Percentiles rank a stretch among this genome's conserved stretches.
Evolutionary conservation across 2,329 filamentous ascomycete species (phyloP).

Genomic region (Daldinia eschscholtzii): DNA sequence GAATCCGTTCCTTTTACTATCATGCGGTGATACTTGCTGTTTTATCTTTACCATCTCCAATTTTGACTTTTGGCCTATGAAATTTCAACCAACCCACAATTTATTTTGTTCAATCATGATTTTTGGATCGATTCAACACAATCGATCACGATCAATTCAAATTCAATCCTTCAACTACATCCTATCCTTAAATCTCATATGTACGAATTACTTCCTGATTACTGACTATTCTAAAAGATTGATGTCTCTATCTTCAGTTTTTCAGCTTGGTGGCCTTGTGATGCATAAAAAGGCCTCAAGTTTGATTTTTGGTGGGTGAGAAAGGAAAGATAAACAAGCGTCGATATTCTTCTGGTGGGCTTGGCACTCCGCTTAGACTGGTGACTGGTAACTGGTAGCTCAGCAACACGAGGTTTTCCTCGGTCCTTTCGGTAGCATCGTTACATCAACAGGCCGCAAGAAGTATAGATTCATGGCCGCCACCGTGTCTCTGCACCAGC

Average conservation of each 20-base stretch:
- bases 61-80: background rate
- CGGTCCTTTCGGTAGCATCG: slow-evolving; percentile 45
- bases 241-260: background rate
- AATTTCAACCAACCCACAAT: slow-evolving; percentile 20
- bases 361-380: slow-evolving; percentile 60
- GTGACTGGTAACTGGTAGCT: slow-evolving; percentile 50
- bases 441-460: slow-evolving; percentile 40
- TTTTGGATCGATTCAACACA: slow-evolving; percentile 13
- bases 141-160: background rate
- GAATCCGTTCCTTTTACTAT: background rate
- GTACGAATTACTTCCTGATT: background rate
- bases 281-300: too few relatives aligned
- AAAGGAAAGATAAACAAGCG: background rate
- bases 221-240: background rate
- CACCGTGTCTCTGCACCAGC: slow-evolving; percentile 39
- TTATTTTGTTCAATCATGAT: slow-evolving; percentile 19
- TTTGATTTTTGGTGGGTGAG: background rate
- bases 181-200: background rate
- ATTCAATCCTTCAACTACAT: background rate
- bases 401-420: slow-evolving; percentile 52
- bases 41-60: slow-evolving; percentile 4
- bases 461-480: slow-evolving; percentile 38
- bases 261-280: background rate
- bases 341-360: slow-evolving; percentile 60
- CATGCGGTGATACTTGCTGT: background rate